Evolutionary conservation across 768 basidiomycete genomes (phyloP).

Genomic region (Auricularia cornea): DNA sequence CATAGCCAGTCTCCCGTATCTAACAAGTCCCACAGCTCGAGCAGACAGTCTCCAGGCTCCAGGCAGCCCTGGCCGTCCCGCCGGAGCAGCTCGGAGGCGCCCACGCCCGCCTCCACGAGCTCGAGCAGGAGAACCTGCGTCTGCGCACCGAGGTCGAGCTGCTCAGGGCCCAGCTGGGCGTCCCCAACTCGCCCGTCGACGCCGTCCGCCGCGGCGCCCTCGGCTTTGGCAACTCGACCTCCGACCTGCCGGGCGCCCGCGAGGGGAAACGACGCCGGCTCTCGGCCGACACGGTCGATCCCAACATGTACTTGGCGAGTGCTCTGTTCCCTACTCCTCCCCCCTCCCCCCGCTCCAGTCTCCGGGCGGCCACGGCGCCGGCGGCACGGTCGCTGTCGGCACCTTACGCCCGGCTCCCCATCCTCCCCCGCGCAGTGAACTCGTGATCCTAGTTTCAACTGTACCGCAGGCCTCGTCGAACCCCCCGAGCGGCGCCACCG

Average conservation of each 20-base stretch:
- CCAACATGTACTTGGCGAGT: conserved; percentile 86
- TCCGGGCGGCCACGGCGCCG: background rate
- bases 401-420: background rate
- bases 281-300: conserved; percentile 16
- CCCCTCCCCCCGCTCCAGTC: background rate
- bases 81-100: conserved; percentile 71
- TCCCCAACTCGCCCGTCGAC: conserved; percentile 36
- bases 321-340: conserved; percentile 32
- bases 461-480: background rate
- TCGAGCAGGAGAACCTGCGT: conserved; percentile 70
- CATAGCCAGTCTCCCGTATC: background rate
- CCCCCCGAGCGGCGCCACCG: background rate
- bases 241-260: conserved; percentile 65
- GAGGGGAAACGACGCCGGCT: conserved; percentile 52
- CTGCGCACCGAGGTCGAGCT: conserved; percentile 57
- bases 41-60: conserved; percentile 77
- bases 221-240: background rate
- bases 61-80: conserved; percentile 61
- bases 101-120: conserved; percentile 66
- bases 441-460: background rate
- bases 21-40: conserved; percentile 47
- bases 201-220: conserved; percentile 43
- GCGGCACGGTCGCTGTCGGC: background rate
- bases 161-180: conserved; percentile 52
- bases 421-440: background rate